These are phyloP conservation scores for Chaetoceros tenuissimus DNA, from an alignment of 108 stramenopile species.

Conservation along the genomic window DNA sequence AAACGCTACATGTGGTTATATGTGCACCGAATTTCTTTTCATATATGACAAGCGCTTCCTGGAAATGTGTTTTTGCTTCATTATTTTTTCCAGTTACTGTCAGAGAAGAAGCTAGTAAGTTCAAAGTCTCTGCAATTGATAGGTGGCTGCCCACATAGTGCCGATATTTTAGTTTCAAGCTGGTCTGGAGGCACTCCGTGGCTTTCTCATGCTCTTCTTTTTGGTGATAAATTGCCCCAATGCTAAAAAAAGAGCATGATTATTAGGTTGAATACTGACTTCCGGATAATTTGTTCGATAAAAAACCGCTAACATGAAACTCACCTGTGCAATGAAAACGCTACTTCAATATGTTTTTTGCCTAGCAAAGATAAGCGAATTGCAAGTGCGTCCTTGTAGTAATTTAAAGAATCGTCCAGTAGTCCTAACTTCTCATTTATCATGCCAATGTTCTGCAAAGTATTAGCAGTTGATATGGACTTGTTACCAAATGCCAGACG, in stretches of 20 bases:
- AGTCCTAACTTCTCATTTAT: constrained; percentile 16
- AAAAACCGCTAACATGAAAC: background rate
- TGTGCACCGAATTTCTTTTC: constrained; percentile 23
- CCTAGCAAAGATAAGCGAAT: constrained; percentile 18
- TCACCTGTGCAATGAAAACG: constrained; percentile 36
- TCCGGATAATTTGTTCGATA: background rate
- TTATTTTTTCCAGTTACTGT: constrained; percentile 18
- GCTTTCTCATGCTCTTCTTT: constrained; percentile 28
- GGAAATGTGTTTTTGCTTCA: constrained; percentile 18
- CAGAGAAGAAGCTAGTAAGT: constrained; percentile 29
- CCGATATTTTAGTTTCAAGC: constrained; percentile 23
- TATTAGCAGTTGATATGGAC: constrained; percentile 26
- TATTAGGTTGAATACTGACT: background rate
- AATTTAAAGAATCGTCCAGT: constrained; percentile 24
- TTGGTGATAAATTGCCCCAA: constrained; percentile 30
- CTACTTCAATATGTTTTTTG: constrained; percentile 32
- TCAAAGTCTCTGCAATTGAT: constrained; percentile 33
- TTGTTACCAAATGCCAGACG: constrained; percentile 4
- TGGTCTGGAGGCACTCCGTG: constrained; percentile 16
- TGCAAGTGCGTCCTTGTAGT: constrained; percentile 23
- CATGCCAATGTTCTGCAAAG: constrained; percentile 33
- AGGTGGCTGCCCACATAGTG: constrained; percentile 14
- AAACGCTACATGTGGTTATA: constrained; percentile 23
- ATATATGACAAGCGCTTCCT: constrained; percentile 28
- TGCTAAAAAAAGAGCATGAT: background rate